A percentile compares a stretch with the other conserved stretches of the same genome.
phyloP scores from a whole-genome alignment of 148 eudicot genomes.

The Vaccinium macrocarpon region DNA sequence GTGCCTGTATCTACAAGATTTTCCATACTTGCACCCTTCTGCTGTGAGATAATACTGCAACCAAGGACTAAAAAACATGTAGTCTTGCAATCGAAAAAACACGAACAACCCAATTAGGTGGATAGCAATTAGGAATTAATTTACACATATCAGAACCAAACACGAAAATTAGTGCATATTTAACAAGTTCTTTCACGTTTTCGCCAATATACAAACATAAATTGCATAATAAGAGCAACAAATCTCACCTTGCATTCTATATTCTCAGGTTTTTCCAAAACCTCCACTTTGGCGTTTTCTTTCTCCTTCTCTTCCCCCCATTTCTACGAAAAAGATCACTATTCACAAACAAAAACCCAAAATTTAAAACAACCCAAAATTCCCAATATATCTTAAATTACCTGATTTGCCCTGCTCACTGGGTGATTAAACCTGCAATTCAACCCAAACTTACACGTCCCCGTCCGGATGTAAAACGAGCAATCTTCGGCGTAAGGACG shows the following conservation, averaged over 20 bases:
- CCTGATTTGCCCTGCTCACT: constrained; percentile 35
- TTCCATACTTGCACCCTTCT: constrained; percentile 74
- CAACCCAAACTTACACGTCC: constrained; percentile 57
- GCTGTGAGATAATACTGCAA: constrained; percentile 53
- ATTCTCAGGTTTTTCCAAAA: constrained; percentile 26
- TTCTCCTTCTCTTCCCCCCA: constrained; percentile 29
- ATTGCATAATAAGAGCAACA: neutral
- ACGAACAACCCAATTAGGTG: neutral
- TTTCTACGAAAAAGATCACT: constrained; percentile 5
- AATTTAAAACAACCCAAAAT: neutral
- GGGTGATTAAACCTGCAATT: constrained; percentile 64
- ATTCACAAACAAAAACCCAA: neutral
- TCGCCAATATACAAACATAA: neutral
- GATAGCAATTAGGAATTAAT: neutral
- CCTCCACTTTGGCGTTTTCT: constrained; percentile 20
- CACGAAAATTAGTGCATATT: neutral
- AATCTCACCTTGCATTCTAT: constrained; percentile 55
- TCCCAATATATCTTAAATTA: constrained; percentile 9
- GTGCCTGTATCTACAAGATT: constrained; percentile 59
- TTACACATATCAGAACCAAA: neutral
- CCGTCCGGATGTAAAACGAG: constrained; percentile 49
- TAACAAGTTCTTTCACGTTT: neutral
- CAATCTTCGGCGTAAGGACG: constrained; percentile 53
- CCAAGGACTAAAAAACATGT: neutral
- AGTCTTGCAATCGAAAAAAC: neutral